A percentile compares a stretch with the other conserved stretches of the same genome.
Evolutionary conservation across 805 yeast genomes (phyloP).

Genomic region (Saturnispora diversa): DNA sequence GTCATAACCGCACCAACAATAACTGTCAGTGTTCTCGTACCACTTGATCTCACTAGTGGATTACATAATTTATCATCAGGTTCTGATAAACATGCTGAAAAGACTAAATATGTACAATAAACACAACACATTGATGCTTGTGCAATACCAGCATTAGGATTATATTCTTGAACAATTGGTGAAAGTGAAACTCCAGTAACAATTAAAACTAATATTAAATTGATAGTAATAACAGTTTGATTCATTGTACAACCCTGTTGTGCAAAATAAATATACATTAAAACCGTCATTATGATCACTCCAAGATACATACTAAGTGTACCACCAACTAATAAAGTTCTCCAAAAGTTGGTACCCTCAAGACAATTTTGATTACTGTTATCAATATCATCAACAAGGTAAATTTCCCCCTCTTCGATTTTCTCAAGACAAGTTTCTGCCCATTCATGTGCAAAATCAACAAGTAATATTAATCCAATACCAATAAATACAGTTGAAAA

Average conservation of each 20-base stretch:
- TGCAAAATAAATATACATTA: slow-evolving; percentile 81
- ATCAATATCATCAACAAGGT: slow-evolving; percentile 43
- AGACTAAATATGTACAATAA: slow-evolving; percentile 83
- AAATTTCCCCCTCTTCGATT: slow-evolving; percentile 68
- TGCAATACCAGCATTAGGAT: slow-evolving; percentile 93
- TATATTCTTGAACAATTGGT: slow-evolving; percentile 80
- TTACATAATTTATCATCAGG: slow-evolving; percentile 93
- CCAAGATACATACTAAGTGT: slow-evolving; percentile 78
- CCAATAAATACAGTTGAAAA: slow-evolving; percentile 80
- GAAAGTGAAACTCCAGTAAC: slow-evolving; percentile 67
- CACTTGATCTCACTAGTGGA: slow-evolving; percentile 81
- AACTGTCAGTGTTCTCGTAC: slow-evolving; percentile 83
- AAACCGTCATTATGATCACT: slow-evolving; percentile 59
- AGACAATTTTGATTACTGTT: slow-evolving; percentile 30
- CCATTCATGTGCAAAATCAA: slow-evolving; percentile 98
- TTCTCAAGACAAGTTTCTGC: slow-evolving; percentile 91
- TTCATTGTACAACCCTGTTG: slow-evolving; percentile 79
- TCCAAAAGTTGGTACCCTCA: slow-evolving; percentile 58
- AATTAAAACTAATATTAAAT: slow-evolving; percentile 54
- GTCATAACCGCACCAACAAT: slow-evolving; percentile 90
- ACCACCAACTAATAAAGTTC: slow-evolving; percentile 72
- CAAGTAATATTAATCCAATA: slow-evolving; percentile 81
- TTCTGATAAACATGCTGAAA: slow-evolving; percentile 91
- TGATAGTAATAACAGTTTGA: slow-evolving; percentile 75
- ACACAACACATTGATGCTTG: slow-evolving; percentile 94